Evolutionary conservation across 495 filamentous ascomycete genomes (phyloP).

Genomic region (Letharia lupina): DNA sequence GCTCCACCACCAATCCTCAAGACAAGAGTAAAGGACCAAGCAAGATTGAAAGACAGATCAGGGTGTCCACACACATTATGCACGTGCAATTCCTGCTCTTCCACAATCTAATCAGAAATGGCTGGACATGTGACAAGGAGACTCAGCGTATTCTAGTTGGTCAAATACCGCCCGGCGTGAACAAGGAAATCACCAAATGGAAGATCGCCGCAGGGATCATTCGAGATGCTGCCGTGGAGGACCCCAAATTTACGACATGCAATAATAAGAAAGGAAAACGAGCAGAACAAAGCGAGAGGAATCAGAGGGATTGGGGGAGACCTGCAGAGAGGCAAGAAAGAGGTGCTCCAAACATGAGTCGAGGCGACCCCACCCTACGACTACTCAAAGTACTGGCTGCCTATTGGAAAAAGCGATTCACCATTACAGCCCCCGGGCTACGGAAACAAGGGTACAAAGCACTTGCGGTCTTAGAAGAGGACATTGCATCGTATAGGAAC

Average conservation of each 20-base stretch:
- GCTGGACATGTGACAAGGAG: constrained; percentile 73
- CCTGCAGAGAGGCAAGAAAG: constrained; percentile 60
- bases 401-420: constrained; percentile 85
- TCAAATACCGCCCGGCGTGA: constrained; percentile 55
- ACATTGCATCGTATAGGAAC: constrained; percentile 54
- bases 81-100: constrained; percentile 85
- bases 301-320: constrained; percentile 64
- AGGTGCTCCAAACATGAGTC: constrained; percentile 62
- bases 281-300: constrained; percentile 38
- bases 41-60: constrained; percentile 71
- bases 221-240: constrained; percentile 31
- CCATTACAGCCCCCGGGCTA: constrained; percentile 67
- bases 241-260: not conserved
- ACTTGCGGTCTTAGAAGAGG: constrained; percentile 54
- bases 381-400: constrained; percentile 64
- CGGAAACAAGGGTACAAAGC: constrained; percentile 83
- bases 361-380: constrained; percentile 74
- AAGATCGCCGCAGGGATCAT: constrained; percentile 53
- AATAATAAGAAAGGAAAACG: constrained; percentile 29
- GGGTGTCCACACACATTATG: constrained; percentile 70
- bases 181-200: constrained; percentile 71
- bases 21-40: constrained; percentile 78
- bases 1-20: constrained; percentile 46
- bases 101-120: constrained; percentile 80
- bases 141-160: constrained; percentile 69